These are phyloP conservation scores for Maudiozyma barnettii DNA, from an alignment of 805 yeast genomes.

Conservation along the genomic window DNA sequence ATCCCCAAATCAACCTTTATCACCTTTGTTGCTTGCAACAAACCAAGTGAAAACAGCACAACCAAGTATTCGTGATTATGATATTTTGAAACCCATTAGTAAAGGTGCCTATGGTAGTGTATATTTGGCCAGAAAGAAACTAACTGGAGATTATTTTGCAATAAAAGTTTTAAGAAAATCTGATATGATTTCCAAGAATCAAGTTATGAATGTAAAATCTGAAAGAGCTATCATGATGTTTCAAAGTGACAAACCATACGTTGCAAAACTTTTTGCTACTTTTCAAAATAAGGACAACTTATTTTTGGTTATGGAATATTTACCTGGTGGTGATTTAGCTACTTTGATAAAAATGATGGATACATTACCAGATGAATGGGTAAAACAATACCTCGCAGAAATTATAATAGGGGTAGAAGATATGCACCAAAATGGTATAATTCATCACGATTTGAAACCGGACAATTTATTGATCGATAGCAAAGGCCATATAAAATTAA, in stretches of 20 bases:
- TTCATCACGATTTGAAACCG: constrained; percentile 93
- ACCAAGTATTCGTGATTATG: constrained; percentile 81
- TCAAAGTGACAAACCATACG: constrained; percentile 86
- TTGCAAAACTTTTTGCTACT: constrained; percentile 78
- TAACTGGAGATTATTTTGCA: constrained; percentile 93
- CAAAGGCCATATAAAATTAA: constrained; percentile 80
- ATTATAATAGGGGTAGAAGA: constrained; percentile 85
- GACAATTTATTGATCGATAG: constrained; percentile 83
- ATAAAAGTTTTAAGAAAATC: constrained; percentile 84
- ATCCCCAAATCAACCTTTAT: constrained; percentile 52
- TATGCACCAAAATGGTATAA: constrained; percentile 77
- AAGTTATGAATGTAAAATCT: constrained; percentile 85
- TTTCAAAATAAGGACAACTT: constrained; percentile 83
- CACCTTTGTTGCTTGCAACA: constrained; percentile 68
- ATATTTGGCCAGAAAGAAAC: constrained; percentile 67
- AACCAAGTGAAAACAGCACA: constrained; percentile 44
- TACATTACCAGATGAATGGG: constrained; percentile 78
- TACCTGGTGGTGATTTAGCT: constrained; percentile 94
- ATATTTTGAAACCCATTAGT: constrained; percentile 83
- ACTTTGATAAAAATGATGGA: constrained; percentile 76
- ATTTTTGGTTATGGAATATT: constrained; percentile 90
- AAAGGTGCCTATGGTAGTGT: constrained; percentile 98
- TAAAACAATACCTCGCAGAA: constrained; percentile 76
- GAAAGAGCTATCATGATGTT: constrained; percentile 98
- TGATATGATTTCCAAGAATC: constrained; percentile 96